A percentile compares a stretch with the other conserved stretches of the same genome.
Evolutionary conservation across 768 basidiomycete species (phyloP).

Genomic region (Pleurotus citrinopileatus): DNA sequence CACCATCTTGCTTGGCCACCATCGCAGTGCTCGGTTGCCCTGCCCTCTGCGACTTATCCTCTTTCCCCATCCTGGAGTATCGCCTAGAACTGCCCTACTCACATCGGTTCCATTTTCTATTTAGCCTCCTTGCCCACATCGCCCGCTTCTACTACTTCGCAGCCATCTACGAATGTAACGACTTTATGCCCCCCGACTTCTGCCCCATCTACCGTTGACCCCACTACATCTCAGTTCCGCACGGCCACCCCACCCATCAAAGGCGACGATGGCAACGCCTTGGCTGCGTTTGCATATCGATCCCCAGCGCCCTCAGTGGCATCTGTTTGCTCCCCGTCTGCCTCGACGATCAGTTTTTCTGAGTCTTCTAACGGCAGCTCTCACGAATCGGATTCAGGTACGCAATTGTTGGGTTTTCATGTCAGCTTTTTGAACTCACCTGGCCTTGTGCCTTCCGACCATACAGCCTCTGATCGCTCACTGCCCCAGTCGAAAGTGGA

Average conservation of each 20-base stretch:
- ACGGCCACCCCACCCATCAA: not conserved
- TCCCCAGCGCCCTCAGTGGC: constrained; percentile 4
- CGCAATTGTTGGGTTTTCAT: not conserved
- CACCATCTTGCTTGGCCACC: too few relatives aligned
- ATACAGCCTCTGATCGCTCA: not conserved
- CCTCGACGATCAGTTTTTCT: constrained; percentile 3
- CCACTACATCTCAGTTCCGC: not conserved
- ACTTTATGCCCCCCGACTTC: not conserved
- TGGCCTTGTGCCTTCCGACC: not conserved
- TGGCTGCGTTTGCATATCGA: not conserved
- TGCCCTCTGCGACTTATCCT: too few relatives aligned
- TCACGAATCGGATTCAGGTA: constrained; percentile 4
- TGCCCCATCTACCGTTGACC: not conserved
- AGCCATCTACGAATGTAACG: not conserved
- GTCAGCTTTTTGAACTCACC: too few relatives aligned
- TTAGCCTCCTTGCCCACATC: not conserved
- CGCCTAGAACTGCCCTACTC: too few relatives aligned
- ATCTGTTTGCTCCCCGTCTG: constrained; percentile 1
- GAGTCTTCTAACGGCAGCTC: not conserved
- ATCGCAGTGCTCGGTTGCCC: too few relatives aligned
- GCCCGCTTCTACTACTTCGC: not conserved
- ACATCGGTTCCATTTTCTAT: too few relatives aligned
- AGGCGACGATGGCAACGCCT: not conserved
- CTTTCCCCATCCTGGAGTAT: too few relatives aligned
- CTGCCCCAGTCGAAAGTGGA: not conserved